Evolutionary conservation across 2,329 filamentous ascomycete species (phyloP), one percentile per base, ranked within the genome.

Genomic region (Apiospora hydei): DNA sequence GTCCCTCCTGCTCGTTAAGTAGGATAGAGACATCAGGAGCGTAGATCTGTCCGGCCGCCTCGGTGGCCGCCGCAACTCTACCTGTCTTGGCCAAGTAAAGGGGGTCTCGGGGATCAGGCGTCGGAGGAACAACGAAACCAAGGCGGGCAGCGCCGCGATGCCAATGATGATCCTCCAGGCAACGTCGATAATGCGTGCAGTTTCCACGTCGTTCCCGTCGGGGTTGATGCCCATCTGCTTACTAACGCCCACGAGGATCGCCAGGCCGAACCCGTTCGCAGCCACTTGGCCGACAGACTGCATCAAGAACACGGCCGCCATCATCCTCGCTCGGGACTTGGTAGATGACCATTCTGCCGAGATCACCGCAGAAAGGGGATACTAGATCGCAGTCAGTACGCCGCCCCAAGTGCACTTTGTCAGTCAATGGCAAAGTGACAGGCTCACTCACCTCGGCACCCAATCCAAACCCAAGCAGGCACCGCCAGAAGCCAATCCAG

Each of bases 271-370:
- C 6, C 91, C 80, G 73, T 91, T 90, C 18, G 90, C 90, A 1
- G 91, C 83, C 1, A 92, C 87, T 77, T 93, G 91, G 7, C 91
- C 91, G 11, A 93, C 82, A 0, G 91, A 90, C 75, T 93, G 91
- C 88, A 92, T 92, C 76, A 92, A 85, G 78, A 93, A 93, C 44
- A 93, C 90, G 4, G 87, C 87, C 7, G 91, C 89, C 74, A 93
- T 83, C 91, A 93, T 93, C 26, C 86, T 88, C n/a, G 88, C 88
- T 68, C 91, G 84, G n/a, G 90, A 90, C 67, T 87, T 88, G 0
- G 89, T 92, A 70, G 86, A 88, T 6, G 87, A 83, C 83, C 87
- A 92, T 84, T 93, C 91, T 0, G 91, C 88, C 0, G 90, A 91
- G 46, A 93, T 93, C 11, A 92, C 88, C 0, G 91, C 90, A 64